Evolutionary conservation across 108 stramenopile species (phyloP).

Genomic region (Nitzschia sp.): DNA sequence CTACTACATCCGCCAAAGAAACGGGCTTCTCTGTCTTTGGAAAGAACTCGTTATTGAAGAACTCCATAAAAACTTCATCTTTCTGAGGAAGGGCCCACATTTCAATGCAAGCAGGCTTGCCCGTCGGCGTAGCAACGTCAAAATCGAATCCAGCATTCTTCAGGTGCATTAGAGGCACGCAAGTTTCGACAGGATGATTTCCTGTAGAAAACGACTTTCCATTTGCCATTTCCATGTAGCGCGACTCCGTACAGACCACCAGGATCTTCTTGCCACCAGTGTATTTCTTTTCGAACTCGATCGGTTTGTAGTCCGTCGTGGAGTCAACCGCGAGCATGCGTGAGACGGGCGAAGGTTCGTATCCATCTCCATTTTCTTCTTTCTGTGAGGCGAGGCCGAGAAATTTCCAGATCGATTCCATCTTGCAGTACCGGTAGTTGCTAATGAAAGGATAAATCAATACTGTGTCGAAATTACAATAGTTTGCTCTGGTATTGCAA

Average conservation of each 20-base stretch:
- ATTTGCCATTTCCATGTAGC: conserved; percentile 29
- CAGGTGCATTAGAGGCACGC: conserved; percentile 31
- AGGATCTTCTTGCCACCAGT: conserved; percentile 28
- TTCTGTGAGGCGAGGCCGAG: not conserved
- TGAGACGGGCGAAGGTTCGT: conserved; percentile 1
- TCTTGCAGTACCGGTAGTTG: too few species aligned
- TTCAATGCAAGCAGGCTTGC: conserved; percentile 15
- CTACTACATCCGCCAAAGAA: conserved; percentile 10
- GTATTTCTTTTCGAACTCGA: conserved; percentile 21
- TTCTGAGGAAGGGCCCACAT: conserved; percentile 36
- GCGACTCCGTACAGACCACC: conserved; percentile 29
- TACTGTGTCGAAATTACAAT: too few species aligned
- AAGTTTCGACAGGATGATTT: conserved; percentile 36
- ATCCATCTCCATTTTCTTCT: conserved; percentile 6
- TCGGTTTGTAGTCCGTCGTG: conserved; percentile 1
- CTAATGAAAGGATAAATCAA: too few species aligned
- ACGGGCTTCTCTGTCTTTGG: conserved; percentile 15
- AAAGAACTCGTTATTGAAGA: conserved; percentile 10
- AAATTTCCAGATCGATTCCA: conserved; percentile 8
- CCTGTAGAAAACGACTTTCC: conserved; percentile 29
- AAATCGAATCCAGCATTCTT: conserved; percentile 34
- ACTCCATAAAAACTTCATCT: conserved; percentile 17
- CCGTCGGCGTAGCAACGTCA: conserved; percentile 24
- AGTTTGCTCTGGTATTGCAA: too few species aligned
- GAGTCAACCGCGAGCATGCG: conserved; percentile 1